Evolutionary conservation across 495 filamentous ascomycete species (phyloP), one percentile per base, ranked within the genome.

Genomic region (Melanomma pulvis-pyrius): DNA sequence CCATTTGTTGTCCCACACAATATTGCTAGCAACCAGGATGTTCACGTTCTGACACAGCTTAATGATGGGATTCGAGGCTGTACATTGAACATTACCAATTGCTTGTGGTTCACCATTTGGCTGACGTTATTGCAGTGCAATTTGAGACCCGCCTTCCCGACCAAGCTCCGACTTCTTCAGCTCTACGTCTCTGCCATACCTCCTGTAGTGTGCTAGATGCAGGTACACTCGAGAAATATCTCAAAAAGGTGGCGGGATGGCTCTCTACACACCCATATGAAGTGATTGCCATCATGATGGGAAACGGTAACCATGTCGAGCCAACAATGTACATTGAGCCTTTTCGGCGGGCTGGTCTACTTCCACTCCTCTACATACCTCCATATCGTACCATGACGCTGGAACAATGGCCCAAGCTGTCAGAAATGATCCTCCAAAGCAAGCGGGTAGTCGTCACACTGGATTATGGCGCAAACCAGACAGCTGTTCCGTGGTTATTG

Each of bases 381-480:
- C 75, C 85, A 2, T 79, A 85, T 49, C 75, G 87, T 13, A 88
- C 84, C 29, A 89, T 96, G 82, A 77, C 74, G 7, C 75, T 90
- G 32, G 78, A 87, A 30, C 83, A 92, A 74, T 97, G 93, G 93
- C 93, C 93, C 0, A 92, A 89, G 0, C 80, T 97, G 1, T 84
- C 83, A 0, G 82, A 87, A 54, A 86, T 97, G 83, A 96, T 97
- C 61, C 71, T 91, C 6, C 78, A 74, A 0, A 82, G 84, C 54
- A 86, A 88, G 74, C 80, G 86, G 0, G 84, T 81, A 0, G 80
- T 90, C 39, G 74, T 90, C 39, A 89, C 87, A 72, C 79, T 88
- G 79, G 93, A 96, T 74, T 96, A 96, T 76, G 80, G 88, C 68
- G 92, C 92, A 57, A 88, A 97, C 73, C 90, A 92, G 73, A 87